Evolutionary conservation across 345 rosid genomes (phyloP), one percentile per base, ranked within the genome.

Genomic region (Corchorus olitorius): DNA sequence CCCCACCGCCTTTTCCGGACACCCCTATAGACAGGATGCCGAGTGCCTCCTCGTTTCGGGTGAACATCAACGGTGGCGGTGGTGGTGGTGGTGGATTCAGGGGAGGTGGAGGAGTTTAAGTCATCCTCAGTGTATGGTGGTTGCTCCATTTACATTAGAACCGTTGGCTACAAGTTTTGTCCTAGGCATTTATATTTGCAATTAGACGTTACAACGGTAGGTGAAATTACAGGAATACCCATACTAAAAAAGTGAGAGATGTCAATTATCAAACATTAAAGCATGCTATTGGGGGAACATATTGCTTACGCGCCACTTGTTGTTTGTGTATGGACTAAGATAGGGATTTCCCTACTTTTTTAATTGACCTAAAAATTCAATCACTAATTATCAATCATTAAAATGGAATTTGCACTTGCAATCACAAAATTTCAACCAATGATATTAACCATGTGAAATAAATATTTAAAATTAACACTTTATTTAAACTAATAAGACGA

Each of bases 1-100:
- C 98, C 98, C 98, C 98, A 93, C 58, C 88, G 86, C 68, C 98
- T 84, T 80, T 90, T 93, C 33, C 94, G 83, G 39, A 93, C 93
- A 2, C 98, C 97, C 2, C 84, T 87, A 75, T 93, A 93, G 33
- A 85, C 78, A 1, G 97, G 89, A 61, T 91, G 97, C 10, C 93
- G 79, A 0, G 94, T 87, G 55, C 85, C 83, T 22, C 82, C 75
- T 35, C 35, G 14, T 4, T 73, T 79, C 12, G 1, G 19, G 61
- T 53, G 72, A 65, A 45, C 45, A 65, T 9, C 16, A 53, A 62
- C 11, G 61, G 72, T 16, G 22, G 66, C 6, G 55, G 75, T 8
- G 65, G 85, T 37, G 46, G 82, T 14, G 55, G 75, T 8, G 65
- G 85, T 37, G 46, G 82, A 2, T 2, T 39, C 74, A 34, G 77